Evolutionary conservation across 2,329 filamentous ascomycete species (phyloP).

Genomic region (Bimuria novae-zelandiae): DNA sequence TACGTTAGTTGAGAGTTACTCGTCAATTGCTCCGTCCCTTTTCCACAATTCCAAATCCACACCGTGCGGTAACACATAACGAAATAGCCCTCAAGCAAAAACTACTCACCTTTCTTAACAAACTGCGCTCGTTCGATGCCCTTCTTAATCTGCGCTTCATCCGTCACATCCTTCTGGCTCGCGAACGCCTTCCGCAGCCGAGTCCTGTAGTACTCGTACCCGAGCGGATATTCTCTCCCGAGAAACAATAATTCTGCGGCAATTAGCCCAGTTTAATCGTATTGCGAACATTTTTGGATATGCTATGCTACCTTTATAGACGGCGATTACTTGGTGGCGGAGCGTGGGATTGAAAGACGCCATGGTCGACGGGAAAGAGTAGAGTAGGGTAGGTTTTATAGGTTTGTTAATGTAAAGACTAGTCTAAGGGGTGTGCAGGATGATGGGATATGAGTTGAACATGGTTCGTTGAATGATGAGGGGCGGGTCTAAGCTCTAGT

Average conservation of each 20-base stretch:
- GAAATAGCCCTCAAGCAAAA: too few species aligned
- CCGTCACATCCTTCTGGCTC: constrained; percentile 69
- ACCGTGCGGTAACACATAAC: too few species aligned
- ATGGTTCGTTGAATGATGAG: constrained; percentile 2
- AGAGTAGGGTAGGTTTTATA: too few species aligned
- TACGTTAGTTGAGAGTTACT: constrained; percentile 3
- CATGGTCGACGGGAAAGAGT: constrained; percentile 30
- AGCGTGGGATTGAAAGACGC: constrained; percentile 59
- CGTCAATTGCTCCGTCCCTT: constrained; percentile 14
- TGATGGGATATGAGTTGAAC: constrained; percentile 6
- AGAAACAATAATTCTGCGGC: constrained; percentile 79
- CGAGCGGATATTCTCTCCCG: constrained; percentile 83
- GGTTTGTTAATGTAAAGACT: too few species aligned
- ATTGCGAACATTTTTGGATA: background rate
- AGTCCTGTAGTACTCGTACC: constrained; percentile 79
- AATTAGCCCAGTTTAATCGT: too few species aligned
- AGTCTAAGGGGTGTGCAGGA: too few species aligned
- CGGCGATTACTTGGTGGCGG: constrained; percentile 75
- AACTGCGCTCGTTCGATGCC: constrained; percentile 81
- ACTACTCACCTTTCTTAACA: constrained; percentile 86
- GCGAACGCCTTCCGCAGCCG: constrained; percentile 86
- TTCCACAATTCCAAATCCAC: too few species aligned
- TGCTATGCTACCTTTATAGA: constrained; percentile 76
- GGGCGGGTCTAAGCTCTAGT: constrained; percentile 7
- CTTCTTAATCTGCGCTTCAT: constrained; percentile 75